These are phyloP conservation scores for Apodospora peruviana DNA, from an alignment of 495 filamentous ascomycete species.

Conservation along the genomic window DNA sequence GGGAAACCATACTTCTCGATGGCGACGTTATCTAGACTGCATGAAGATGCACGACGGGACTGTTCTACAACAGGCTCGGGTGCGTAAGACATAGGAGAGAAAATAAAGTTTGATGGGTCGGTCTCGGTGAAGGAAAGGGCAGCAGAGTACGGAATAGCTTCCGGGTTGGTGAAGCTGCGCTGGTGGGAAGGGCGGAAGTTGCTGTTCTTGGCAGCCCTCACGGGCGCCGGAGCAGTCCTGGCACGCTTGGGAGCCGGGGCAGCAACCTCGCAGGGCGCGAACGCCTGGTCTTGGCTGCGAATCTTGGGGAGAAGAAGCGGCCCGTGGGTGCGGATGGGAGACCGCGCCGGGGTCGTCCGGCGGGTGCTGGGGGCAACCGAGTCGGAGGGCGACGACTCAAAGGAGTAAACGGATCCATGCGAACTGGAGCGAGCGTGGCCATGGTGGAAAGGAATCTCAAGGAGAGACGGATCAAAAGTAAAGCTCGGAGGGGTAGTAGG, in stretches of 20 bases:
- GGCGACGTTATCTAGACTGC: conserved; percentile 60
- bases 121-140: conserved; percentile 32
- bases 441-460: conserved; percentile 41
- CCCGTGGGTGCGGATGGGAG: conserved; percentile 74
- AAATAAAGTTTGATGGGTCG: conserved; percentile 39
- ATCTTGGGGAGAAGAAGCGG: conserved; percentile 83
- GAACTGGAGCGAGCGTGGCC: conserved; percentile 48
- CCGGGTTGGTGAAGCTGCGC: conserved; percentile 64
- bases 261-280: conserved; percentile 30
- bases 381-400: conserved; percentile 75
- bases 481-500: conserved; percentile 45
- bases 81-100: conserved; percentile 64
- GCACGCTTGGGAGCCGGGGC: conserved; percentile 35
- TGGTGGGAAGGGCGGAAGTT: conserved; percentile 45
- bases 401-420: conserved; percentile 48
- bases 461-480: conserved; percentile 49
- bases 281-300: conserved; percentile 74
- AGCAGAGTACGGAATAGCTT: conserved; percentile 50
- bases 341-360: conserved; percentile 65
- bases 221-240: conserved; percentile 29
- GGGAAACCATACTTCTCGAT: conserved; percentile 71
- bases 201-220: conserved; percentile 16
- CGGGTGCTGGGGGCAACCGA: conserved; percentile 52
- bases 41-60: conserved; percentile 60
- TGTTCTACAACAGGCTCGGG: conserved; percentile 40